A percentile compares a stretch with the other conserved stretches of the same genome.
These are phyloP conservation scores for Mycena amicta DNA, from an alignment of 768 basidiomycete genomes.

Conservation along the genomic window DNA sequence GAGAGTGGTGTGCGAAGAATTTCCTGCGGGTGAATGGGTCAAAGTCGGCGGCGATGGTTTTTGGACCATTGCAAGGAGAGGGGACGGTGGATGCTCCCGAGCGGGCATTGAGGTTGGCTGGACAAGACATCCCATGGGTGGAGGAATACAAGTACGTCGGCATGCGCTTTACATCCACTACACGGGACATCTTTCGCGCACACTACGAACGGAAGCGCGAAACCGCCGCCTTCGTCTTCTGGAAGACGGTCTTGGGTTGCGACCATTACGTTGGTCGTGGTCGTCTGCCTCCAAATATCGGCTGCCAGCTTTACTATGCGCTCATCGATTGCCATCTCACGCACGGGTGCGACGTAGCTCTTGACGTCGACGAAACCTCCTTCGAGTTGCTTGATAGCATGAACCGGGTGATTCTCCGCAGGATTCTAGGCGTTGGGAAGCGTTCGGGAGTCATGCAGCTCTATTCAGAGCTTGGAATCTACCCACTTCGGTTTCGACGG, in stretches of 20 bases:
- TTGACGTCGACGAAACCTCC: slow-evolving; percentile 5
- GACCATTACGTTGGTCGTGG: slow-evolving; percentile 3
- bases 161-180: slow-evolving; percentile 8
- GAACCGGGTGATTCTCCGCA: not conserved
- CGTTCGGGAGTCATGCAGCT: not conserved
- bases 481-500: not conserved
- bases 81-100: not conserved
- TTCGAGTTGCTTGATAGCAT: not conserved
- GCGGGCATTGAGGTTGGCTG: not conserved
- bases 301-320: slow-evolving; percentile 14
- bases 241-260: not conserved
- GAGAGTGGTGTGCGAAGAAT: slow-evolving; percentile 14
- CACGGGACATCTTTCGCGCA: too few species aligned
- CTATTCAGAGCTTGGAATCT: not conserved
- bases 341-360: slow-evolving; percentile 8
- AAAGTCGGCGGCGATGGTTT: too few species aligned
- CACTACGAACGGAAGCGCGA: slow-evolving; percentile 9
- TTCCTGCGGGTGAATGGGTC: slow-evolving; percentile 18
- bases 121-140: not conserved
- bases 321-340: too few species aligned
- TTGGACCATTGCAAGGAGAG: slow-evolving; percentile 10
- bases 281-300: not conserved
- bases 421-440: not conserved
- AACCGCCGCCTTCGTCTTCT: not conserved
- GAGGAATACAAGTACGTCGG: slow-evolving; percentile 15